Percentiles rank a stretch among this genome's conserved stretches.
phyloP scores from a whole-genome alignment of 345 rosid genomes.

The Microthlaspi erraticum region DNA sequence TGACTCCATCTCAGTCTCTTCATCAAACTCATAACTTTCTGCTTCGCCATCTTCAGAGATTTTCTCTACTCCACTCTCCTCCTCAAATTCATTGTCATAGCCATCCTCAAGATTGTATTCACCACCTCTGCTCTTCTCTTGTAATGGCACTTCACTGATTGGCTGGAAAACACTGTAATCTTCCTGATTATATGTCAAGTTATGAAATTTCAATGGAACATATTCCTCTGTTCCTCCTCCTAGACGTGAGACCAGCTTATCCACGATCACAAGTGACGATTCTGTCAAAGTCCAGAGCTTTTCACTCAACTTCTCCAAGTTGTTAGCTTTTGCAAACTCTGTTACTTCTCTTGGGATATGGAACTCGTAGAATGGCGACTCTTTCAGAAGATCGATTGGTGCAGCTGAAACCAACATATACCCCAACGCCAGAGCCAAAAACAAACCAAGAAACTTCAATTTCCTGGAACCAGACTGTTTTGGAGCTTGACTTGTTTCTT shows the following conservation, averaged over 20 bases:
- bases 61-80: constrained; percentile 11
- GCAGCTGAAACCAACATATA: constrained; percentile 47
- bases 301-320: constrained; percentile 44
- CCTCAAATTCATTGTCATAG: constrained; percentile 15
- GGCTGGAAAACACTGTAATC: constrained; percentile 40
- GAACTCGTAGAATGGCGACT: constrained; percentile 41
- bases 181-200: constrained; percentile 57
- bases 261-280: constrained; percentile 43
- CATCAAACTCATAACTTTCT: constrained; percentile 15
- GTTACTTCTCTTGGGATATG: constrained; percentile 52
- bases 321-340: constrained; percentile 43
- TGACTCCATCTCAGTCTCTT: constrained; percentile 26
- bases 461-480: constrained; percentile 47
- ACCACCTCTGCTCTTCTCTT: constrained; percentile 18
- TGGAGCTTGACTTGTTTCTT: constrained; percentile 41
- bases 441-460: constrained; percentile 51
- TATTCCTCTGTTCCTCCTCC: constrained; percentile 29
- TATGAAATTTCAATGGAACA: constrained; percentile 52
- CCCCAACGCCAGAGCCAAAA: constrained; percentile 47
- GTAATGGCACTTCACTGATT: constrained; percentile 18
- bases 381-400: constrained; percentile 7
- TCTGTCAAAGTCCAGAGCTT: constrained; percentile 50
- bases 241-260: constrained; percentile 45
- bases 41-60: constrained; percentile 8
- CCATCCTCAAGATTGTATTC: constrained; percentile 27